phyloP scores from a whole-genome alignment of 2,329 filamentous ascomycete genomes.

The Huntiella omanensis region DNA sequence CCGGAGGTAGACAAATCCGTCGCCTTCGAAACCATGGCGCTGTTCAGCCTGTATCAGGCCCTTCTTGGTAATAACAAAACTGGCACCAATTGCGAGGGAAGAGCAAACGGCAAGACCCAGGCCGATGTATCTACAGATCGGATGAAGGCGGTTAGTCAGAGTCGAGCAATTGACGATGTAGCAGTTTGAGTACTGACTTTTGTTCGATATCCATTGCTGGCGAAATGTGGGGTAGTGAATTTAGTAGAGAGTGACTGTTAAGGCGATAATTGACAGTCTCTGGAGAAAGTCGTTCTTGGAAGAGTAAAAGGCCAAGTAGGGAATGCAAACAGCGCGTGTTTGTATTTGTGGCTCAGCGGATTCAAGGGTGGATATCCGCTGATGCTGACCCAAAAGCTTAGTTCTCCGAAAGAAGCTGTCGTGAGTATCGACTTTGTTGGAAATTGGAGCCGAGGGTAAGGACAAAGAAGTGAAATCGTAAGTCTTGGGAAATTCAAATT shows the following conservation, averaged over 20 bases:
- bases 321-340: background rate
- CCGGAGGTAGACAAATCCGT: constrained; percentile 82
- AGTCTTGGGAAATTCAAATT: background rate
- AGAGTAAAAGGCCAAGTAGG: constrained; percentile 1
- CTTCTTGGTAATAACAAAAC: constrained; percentile 99
- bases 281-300: background rate
- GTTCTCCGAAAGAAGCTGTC: background rate
- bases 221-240: too few species aligned
- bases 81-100: constrained; percentile 65
- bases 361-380: background rate
- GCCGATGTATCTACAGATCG: constrained; percentile 48
- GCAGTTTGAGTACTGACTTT: constrained; percentile 7
- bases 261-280: background rate
- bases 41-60: constrained; percentile 82
- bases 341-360: background rate
- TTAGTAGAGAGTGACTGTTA: background rate
- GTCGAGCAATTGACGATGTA: background rate
- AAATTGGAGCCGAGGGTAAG: background rate
- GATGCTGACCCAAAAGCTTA: background rate
- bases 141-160: background rate
- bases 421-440: too few species aligned
- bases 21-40: constrained; percentile 87
- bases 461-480: background rate
- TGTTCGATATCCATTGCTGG: constrained; percentile 10
- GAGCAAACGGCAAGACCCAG: constrained; percentile 56